Base-by-base conservation (phyloP, 305 asterid genomes). In the Lippia alba region DNA sequence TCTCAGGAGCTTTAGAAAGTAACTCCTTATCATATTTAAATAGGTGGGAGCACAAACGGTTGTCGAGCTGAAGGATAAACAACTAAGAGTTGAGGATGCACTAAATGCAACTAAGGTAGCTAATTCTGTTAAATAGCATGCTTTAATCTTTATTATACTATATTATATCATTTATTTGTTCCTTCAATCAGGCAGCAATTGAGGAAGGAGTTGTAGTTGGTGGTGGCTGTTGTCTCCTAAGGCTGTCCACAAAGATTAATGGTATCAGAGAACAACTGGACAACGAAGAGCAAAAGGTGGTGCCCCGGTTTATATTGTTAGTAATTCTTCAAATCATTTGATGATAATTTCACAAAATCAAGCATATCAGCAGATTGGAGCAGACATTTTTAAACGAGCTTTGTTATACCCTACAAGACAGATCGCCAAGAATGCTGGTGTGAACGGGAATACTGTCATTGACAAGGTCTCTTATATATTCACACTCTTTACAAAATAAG, bases 131-230 rank as follows among this genome's bases (percentile, higher is more conserved):
- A 4, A 18, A 24, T 39, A 60, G 11, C 41, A 40, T 68, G 44
- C 24, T 72, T 32, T 46, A 16, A 30, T 14, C 62, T 56, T 53
- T 15, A 8, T 8, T 15, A 20, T 20, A 33, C 16, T 33, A 19
- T 65, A 49, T 53, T 44, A 6, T 44, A 44, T 44, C 10, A 30
- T 24, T 66, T 73, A 41, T 70, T 1, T 33, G 8, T 18, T 80
- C 12, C 45, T 59, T 63, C 67, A 6, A 61, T 57, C 74, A 91
- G 96, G 91, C 96, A 0, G 96, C 97, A 14, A 86, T 87, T 10
- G 96, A 88, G 82, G 97, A 91, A 85, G 96, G 97, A 70, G 88
- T 91, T 7, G 94, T 91, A 3, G 92, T 91, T 66, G 97, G 97
- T 1, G 97, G 91, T 0, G 94, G 91, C 19, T 91, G 96, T 76